phyloP scores from a whole-genome alignment of 192 early-diverging fungal species.

The Coemansia sp. region DNA sequence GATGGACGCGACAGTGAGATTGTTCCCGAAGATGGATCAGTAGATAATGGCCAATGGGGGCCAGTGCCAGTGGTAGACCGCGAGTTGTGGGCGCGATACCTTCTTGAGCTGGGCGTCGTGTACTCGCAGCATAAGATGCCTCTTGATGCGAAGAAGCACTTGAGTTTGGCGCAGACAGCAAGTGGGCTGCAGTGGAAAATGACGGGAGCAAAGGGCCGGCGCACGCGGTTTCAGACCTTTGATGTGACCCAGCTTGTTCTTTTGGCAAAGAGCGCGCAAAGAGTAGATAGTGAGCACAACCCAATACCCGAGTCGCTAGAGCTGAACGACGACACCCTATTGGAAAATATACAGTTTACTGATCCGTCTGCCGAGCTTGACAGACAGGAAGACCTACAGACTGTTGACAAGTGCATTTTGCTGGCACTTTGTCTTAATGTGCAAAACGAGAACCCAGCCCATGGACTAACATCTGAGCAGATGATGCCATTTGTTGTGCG shows the following conservation, averaged over 20 bases:
- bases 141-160: conserved; percentile 60
- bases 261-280: conserved; percentile 72
- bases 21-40: not conserved
- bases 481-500: conserved; percentile 93
- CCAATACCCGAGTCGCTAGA: conserved; percentile 72
- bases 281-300: conserved; percentile 25
- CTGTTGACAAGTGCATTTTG: conserved; percentile 87
- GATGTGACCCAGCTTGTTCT: conserved; percentile 91
- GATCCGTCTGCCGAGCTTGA: conserved; percentile 48
- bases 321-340: conserved; percentile 88
- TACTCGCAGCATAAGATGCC: conserved; percentile 77
- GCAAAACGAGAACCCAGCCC: conserved; percentile 88
- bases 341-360: conserved; percentile 77
- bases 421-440: conserved; percentile 90
- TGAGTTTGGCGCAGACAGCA: conserved; percentile 72
- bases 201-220: conserved; percentile 84
- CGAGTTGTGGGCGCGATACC: conserved; percentile 60
- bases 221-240: conserved; percentile 90
- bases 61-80: conserved; percentile 13
- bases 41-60: conserved; percentile 13
- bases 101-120: conserved; percentile 78
- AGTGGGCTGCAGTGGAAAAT: conserved; percentile 83
- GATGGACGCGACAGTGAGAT: not conserved
- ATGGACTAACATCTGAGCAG: conserved; percentile 93
- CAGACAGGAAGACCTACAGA: conserved; percentile 66